Evolutionary conservation across 768 basidiomycete genomes (phyloP).

Genomic region (Lactifluus echinatus): DNA sequence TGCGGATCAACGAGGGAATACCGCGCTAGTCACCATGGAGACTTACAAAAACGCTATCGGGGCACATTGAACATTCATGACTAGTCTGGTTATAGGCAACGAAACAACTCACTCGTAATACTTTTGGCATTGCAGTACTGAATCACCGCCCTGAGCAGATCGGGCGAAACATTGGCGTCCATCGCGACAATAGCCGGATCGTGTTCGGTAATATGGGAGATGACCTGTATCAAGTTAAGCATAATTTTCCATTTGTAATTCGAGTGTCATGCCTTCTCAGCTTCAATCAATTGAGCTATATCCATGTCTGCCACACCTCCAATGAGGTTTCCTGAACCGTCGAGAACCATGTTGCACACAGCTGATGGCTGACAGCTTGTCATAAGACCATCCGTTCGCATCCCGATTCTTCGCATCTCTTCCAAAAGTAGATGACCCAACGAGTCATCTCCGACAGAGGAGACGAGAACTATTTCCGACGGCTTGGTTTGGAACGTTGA

Average conservation of each 20-base stretch:
- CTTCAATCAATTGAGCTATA: conserved; percentile 44
- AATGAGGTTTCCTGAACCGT: conserved; percentile 57
- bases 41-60: conserved; percentile 67
- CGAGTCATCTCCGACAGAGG: conserved; percentile 67
- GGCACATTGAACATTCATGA: background rate
- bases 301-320: conserved; percentile 94
- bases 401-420: conserved; percentile 53
- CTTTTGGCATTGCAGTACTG: conserved; percentile 37
- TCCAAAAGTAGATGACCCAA: conserved; percentile 61
- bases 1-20: background rate
- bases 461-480: conserved; percentile 49
- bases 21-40: background rate
- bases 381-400: conserved; percentile 78
- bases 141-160: conserved; percentile 44
- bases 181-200: conserved; percentile 55
- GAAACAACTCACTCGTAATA: conserved; percentile 43
- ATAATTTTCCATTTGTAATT: background rate
- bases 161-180: conserved; percentile 65
- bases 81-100: background rate
- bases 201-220: conserved; percentile 39
- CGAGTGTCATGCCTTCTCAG: conserved; percentile 36
- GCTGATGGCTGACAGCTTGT: conserved; percentile 45
- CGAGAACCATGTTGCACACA: conserved; percentile 81
- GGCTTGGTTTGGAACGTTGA: conserved; percentile 23
- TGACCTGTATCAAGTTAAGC: conserved; percentile 35